phyloP scores from a whole-genome alignment of 257 asterid species.

The Solanum chmielewskii region DNA sequence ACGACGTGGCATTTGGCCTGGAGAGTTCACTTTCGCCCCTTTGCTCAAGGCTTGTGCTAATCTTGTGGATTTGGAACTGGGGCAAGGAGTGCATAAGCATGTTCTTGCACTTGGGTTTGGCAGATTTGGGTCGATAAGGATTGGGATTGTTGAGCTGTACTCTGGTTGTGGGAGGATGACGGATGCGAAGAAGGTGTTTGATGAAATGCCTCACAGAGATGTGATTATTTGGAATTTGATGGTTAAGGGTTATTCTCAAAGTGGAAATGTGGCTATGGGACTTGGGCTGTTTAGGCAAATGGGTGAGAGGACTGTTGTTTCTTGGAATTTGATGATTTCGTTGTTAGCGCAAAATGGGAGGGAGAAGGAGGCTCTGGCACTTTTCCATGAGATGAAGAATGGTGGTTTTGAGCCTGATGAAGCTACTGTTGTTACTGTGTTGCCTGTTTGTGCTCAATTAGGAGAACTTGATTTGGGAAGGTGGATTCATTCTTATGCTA shows the following conservation, averaged over 20 bases:
- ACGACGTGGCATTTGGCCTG: conserved; percentile 28
- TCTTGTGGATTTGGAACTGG: conserved; percentile 12
- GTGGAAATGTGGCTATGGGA: conserved; percentile 21
- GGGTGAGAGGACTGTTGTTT: conserved; percentile 26
- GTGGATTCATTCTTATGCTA: conserved; percentile 26
- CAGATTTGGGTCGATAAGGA: conserved; percentile 18
- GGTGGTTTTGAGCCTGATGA: conserved; percentile 28
- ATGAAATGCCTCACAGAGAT: conserved; percentile 28
- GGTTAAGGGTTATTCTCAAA: conserved; percentile 25
- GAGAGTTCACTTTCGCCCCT: conserved; percentile 31
- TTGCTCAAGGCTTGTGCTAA: conserved; percentile 29
- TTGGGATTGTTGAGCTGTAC: conserved; percentile 27
- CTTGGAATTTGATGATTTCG: conserved; percentile 38
- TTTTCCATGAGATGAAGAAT: conserved; percentile 19
- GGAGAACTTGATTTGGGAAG: conserved; percentile 22
- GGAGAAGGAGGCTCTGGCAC: conserved; percentile 19
- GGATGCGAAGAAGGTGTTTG: conserved; percentile 26
- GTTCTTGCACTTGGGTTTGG: conserved; percentile 26
- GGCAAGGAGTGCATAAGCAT: conserved; percentile 17
- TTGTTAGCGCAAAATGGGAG: conserved; percentile 20
- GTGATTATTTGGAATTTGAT: conserved; percentile 39
- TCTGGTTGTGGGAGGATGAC: conserved; percentile 9
- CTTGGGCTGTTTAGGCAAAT: conserved; percentile 20
- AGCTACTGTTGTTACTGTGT: conserved; percentile 25
- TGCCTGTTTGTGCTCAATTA: conserved; percentile 27